Evolutionary conservation across 306 rosid genomes (phyloP), one percentile per base, ranked within the genome.

Genomic region (Begonia peltatifolia): DNA sequence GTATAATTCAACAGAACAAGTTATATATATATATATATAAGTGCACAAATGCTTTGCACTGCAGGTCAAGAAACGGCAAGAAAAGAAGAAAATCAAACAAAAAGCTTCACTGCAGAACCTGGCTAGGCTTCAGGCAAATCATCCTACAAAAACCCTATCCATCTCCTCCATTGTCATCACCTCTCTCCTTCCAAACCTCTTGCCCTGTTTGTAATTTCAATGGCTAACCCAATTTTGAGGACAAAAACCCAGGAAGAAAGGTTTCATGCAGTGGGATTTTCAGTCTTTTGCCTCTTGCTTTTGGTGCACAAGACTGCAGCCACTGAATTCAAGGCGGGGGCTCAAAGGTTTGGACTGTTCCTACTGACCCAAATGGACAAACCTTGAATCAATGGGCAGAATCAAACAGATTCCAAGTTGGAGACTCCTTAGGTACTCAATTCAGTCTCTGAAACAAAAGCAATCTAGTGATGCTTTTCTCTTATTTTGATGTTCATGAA

Each of bases 311-410:
- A 63, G 50, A 65, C 81, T 67, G 63, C 53, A 52, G 18, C 18
- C 18, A 17, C 18, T 17, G 18, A 17, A 17, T 17, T 17, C 18
- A 17, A 17, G 18, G 18, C 18, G 18, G 18, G 18, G 94, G 87
- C 43, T 65, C 80, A 50, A 78, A 72, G 64, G 92, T 84, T 57
- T 92, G 99, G 96, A 17, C 55, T 63, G 65, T 52, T 54, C 88
- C 97, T 25, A 6, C 35, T 17, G 74, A 73, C 50, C 55, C 87
- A 38, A 66, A 42, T 68, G 55, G 55, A 15, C 63, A 71, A 10
- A 72, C 56, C 62, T 83, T 63, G 46, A 75, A 66, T 71, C 88
- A 75, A 66, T 86, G 99, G 99, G 99, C 99, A 12, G 78, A 75
- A 59, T 72, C 60, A 12, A 75, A 58, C 63, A 53, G 96, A 53